phyloP scores from a whole-genome alignment of 140 eudicot species.

The Cichorium intybus region DNA sequence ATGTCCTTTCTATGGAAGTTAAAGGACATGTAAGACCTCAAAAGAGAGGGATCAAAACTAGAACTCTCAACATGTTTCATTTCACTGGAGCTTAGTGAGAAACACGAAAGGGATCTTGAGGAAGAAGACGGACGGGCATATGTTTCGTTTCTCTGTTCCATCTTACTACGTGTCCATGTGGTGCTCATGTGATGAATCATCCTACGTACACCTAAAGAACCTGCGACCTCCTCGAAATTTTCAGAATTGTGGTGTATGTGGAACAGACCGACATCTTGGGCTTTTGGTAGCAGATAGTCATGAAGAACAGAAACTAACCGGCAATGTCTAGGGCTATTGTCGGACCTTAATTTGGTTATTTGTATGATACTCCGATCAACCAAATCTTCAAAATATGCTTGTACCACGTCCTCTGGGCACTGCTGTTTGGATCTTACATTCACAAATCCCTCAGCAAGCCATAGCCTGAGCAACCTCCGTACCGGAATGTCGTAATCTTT shows the following conservation, averaged over 20 bases:
- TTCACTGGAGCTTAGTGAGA: no score
- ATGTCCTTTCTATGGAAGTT: conserved; percentile 38
- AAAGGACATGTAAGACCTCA: conserved; percentile 55
- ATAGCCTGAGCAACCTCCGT: conserved; percentile 48
- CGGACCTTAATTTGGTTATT: conserved; percentile 58
- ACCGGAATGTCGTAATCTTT: conserved; percentile 45
- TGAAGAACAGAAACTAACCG: conserved; percentile 41
- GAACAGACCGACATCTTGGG: conserved; percentile 41
- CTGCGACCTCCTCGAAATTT: neutral
- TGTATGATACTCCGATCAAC: conserved; percentile 39
- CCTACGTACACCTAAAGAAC: conserved; percentile 40
- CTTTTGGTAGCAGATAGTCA: conserved; percentile 43
- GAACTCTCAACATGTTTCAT: no score
- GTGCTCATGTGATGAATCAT: conserved; percentile 36
- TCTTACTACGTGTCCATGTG: neutral
- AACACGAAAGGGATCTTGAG: no score
- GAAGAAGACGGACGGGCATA: no score
- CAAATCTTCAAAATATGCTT: conserved; percentile 38
- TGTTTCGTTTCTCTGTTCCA: no score
- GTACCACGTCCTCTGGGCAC: conserved; percentile 40
- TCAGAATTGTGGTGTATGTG: conserved; percentile 26
- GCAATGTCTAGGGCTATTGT: conserved; percentile 51
- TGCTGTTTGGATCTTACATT: neutral
- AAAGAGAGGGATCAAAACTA: conserved; percentile 15
- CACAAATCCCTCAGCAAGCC: conserved; percentile 64